Percentiles rank a stretch among this genome's conserved stretches.
These are phyloP conservation scores for Komagataella kurtzmanii DNA, from an alignment of 805 yeast species.

Conservation along the genomic window DNA sequence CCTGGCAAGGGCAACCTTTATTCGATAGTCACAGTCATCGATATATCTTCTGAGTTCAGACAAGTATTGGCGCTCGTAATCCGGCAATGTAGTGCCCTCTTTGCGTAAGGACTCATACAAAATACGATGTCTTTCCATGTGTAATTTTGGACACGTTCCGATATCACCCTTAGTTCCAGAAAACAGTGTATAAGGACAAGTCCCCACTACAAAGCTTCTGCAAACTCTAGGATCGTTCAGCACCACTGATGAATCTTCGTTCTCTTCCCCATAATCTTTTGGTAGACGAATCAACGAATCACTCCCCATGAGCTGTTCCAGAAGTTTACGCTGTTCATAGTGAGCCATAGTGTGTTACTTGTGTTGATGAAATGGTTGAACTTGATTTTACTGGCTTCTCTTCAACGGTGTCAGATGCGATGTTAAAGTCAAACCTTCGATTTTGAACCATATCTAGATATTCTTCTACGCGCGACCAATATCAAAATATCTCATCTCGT, in stretches of 20 bases:
- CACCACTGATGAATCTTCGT: conserved; percentile 13
- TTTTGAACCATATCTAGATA: neutral
- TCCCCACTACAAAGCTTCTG: conserved; percentile 70
- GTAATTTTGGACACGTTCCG: conserved; percentile 70
- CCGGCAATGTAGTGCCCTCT: conserved; percentile 22
- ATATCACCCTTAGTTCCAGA: conserved; percentile 70
- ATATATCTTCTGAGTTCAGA: conserved; percentile 37
- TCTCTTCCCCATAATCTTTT: conserved; percentile 9
- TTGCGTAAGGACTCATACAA: conserved; percentile 44
- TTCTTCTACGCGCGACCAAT: neutral
- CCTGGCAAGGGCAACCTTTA: conserved; percentile 46
- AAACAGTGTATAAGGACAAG: conserved; percentile 78
- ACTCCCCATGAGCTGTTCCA: conserved; percentile 75
- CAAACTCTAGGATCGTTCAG: conserved; percentile 53
- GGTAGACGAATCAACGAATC: conserved; percentile 25
- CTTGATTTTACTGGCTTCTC: neutral
- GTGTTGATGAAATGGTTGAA: neutral
- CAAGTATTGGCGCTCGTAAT: conserved; percentile 31
- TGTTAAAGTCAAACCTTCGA: neutral
- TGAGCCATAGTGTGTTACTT: conserved; percentile 23
- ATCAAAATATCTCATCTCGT: neutral
- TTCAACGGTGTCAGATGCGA: neutral
- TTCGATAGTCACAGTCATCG: conserved; percentile 52
- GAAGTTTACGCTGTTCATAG: conserved; percentile 60
- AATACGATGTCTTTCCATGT: conserved; percentile 58